phyloP scores from a whole-genome alignment of 192 early-diverging fungal species.

The Entomortierella beljakovae region DNA sequence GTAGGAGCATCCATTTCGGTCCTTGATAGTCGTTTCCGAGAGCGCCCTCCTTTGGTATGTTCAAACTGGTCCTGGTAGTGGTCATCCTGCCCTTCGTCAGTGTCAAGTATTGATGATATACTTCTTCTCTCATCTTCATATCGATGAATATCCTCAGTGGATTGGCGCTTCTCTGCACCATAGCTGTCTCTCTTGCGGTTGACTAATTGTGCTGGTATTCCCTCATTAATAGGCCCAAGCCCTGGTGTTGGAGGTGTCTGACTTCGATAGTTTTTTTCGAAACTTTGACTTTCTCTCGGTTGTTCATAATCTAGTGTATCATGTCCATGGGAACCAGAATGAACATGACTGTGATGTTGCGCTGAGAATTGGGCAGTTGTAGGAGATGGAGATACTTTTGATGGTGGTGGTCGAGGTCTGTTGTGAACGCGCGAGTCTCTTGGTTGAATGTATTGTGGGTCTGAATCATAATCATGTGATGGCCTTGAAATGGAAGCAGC shows the following conservation, averaged over 20 bases:
- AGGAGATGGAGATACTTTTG: neutral
- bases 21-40: constrained; percentile 23
- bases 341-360: constrained; percentile 2
- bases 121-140: neutral
- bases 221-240: constrained; percentile 3
- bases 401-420: constrained; percentile 1
- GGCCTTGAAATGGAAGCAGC: constrained; percentile 1
- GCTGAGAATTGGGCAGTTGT: neutral
- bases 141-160: neutral
- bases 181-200: constrained; percentile 26
- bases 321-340: constrained; percentile 1
- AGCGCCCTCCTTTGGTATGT: neutral
- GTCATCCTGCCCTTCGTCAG: neutral
- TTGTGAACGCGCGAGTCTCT: neutral
- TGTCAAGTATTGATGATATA: neutral
- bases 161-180: constrained; percentile 20
- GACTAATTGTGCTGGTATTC: neutral
- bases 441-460: neutral
- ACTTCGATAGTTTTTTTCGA: neutral
- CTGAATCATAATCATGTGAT: constrained; percentile 2
- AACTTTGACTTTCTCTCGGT: neutral
- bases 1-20: constrained; percentile 5
- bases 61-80: constrained; percentile 5
- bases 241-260: neutral
- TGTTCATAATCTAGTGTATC: neutral